Conservation (phyloP, 768 basidiomycete genomes). For the Kwoniella sp. region DNA sequence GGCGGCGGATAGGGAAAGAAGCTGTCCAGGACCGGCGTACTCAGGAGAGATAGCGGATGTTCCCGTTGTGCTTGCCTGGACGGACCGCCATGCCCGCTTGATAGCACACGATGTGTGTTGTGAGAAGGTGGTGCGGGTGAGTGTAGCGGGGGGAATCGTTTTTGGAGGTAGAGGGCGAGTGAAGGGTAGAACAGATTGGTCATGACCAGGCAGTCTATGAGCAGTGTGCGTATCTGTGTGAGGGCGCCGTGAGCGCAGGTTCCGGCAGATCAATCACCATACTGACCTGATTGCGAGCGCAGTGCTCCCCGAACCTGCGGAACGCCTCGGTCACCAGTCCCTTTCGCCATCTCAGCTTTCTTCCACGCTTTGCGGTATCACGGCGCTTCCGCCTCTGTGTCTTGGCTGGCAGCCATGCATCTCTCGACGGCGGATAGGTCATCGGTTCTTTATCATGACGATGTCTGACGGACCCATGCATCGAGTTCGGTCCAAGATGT, state of each 20-base stretch:
- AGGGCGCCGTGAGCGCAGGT: neutral
- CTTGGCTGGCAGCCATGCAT: neutral
- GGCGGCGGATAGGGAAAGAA: conserved; percentile 49
- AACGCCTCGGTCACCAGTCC: conserved; percentile 41
- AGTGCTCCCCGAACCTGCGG: conserved; percentile 46
- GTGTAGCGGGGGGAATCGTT: conserved; percentile 28
- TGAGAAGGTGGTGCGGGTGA: conserved; percentile 30
- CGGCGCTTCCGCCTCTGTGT: conserved; percentile 9
- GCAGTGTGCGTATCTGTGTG: conserved; percentile 43
- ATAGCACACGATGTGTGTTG: conserved; percentile 17
- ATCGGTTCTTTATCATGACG: conserved; percentile 13
- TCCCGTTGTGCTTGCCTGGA: conserved; percentile 13
- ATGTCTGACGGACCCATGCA: conserved; percentile 4
- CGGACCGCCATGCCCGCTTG: conserved; percentile 9
- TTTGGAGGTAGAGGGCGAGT: conserved; percentile 41
- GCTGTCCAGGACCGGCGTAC: conserved; percentile 41
- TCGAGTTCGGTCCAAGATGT: conserved; percentile 5
- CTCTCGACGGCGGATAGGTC: neutral
- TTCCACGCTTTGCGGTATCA: conserved; percentile 2
- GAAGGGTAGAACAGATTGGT: conserved; percentile 50
- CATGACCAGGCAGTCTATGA: conserved; percentile 50
- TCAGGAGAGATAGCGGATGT: conserved; percentile 45
- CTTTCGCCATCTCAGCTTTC: conserved; percentile 13
- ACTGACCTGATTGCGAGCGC: conserved; percentile 49
- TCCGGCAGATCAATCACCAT: neutral